Base-by-base conservation (phyloP, 768 basidiomycete species). In the Boletus rubropictus region DNA sequence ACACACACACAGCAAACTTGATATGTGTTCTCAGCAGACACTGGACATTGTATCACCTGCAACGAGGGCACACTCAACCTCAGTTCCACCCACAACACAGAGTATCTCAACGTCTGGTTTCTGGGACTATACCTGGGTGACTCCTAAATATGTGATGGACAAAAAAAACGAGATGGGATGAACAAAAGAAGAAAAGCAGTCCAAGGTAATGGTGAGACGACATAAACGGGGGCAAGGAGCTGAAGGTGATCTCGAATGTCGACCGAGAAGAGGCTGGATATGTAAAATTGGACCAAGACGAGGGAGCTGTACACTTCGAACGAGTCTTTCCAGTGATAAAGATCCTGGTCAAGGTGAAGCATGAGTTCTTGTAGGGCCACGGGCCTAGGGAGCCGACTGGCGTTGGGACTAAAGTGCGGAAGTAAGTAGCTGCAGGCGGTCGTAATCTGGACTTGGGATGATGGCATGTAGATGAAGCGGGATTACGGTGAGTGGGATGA, bases 191-290 rank as follows among this genome's bases (percentile, higher is more conserved):
- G 44, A 18, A 12, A 54, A 55, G 4, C 7, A 22, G 1, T 39
- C 31, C 3, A 45, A 45, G 7, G 31, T 50, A 22, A 64, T 39
- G 8, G 49, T 63, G n/a, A 64, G 53, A 31, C 50, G 53, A 25
- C 40, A 50, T 17, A 64, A 37, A 21, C 22, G 15, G 3, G 56
- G 61, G 32, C 61, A 65, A 63, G 37, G 28, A 55, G 18, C 5
- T 27, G 32, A 34, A 63, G 3, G 24, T 43, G 38, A 7, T 17
- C 9, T 3, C 29, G 12, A 20, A 46, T 6, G 12, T 17, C 4
- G 10, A 28, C 28, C n/a, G n/a, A n/a, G n/a, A 10, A 14, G 7
- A 14, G 2, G 7, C 3, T n/a, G 3, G 46, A 22, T 7, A 42
- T 12, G 33, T 27, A 21, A 15, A 58, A 34, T 1, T 60, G 51